Percentiles rank a stretch among this genome's conserved stretches.
phyloP scores from a whole-genome alignment of 2,329 filamentous ascomycete genomes.

The Microascus cirrosus region DNA sequence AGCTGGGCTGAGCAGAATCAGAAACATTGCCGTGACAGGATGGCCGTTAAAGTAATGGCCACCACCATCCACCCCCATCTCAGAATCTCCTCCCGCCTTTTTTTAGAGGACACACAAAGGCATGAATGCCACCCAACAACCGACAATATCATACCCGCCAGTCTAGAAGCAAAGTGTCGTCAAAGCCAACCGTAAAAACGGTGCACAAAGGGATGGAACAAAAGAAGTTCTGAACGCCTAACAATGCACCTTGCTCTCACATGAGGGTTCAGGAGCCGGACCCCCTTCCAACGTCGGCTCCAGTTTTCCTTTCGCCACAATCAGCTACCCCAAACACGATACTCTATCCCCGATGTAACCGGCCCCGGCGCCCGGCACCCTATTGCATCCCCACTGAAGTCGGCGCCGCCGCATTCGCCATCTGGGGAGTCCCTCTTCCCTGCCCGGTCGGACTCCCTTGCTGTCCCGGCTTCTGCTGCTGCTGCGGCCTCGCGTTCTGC shows the following conservation, averaged over 20 bases:
- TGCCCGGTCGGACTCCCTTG: conserved; percentile 2
- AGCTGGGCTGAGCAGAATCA: no score
- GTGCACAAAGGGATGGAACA: not conserved
- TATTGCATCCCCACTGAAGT: not conserved
- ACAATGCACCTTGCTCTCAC: not conserved
- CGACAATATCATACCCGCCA: not conserved
- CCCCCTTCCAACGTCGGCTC: not conserved
- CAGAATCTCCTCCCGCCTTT: no score
- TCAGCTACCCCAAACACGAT: not conserved
- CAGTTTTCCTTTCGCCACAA: not conserved
- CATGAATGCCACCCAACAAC: not conserved
- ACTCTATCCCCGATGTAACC: not conserved
- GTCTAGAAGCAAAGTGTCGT: not conserved
- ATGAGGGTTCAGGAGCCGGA: not conserved
- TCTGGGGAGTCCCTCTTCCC: conserved; percentile 1
- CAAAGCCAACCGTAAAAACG: not conserved
- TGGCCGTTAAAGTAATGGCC: not conserved
- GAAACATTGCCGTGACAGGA: no score
- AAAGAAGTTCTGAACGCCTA: not conserved
- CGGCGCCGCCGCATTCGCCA: conserved; percentile 1
- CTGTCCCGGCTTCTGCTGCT: not conserved
- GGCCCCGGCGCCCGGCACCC: not conserved
- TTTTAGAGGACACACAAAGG: no score
- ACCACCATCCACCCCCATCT: not conserved
- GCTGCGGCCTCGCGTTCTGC: not conserved